Base-by-base conservation (phyloP, 805 yeast genomes). In the Brettanomyces naardenensis region DNA sequence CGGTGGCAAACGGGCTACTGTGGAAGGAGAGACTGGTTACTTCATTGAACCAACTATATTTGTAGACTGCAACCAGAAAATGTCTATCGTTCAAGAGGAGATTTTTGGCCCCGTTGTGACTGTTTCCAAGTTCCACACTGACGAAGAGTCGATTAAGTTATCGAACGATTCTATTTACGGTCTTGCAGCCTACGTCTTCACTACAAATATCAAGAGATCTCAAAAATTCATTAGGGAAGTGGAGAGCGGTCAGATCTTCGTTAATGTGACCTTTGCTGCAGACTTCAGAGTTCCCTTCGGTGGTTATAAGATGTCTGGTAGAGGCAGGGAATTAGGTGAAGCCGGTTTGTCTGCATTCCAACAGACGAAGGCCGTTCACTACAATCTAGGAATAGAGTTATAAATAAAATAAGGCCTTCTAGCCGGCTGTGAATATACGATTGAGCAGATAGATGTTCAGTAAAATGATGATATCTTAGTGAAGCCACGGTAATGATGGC, bases 91-190 rank as follows among this genome's bases (percentile, higher is more conserved):
- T 35, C 73, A 66, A 58, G 90, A 82, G 52, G 92, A 82, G 64
- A 80, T 82, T 51, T 82, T 89, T 52, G 97, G 97, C 40, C 97
- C 97, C 28, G 92, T 89, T 41, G 90, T 85, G 43, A 78, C 88
- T 18, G 75, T 86, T 42, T 68, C 83, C 52, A 87, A 86, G 69
- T 89, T 89, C 68, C 68, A 69, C 53, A 77, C 85, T 46, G 78
- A 78, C 46, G 95, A 86, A 46, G 95, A 90, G 58, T 95, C 78
- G 37, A 69, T 89, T 38, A 64, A 60, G 41, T 61, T 69, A 57
- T 95, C 96, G 37, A 90, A 89, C 65, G 82, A 81, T 63, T 71
- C 89, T 27, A 70, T 67, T 38, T 89, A 82, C 61, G 97, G 97
- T 45, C 71, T 85, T 57, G 94, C 92, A 45, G 95, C 96, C 44